These are phyloP conservation scores for Xylogone sp. DNA, from an alignment of 2,329 filamentous ascomycete species.

Conservation along the genomic window DNA sequence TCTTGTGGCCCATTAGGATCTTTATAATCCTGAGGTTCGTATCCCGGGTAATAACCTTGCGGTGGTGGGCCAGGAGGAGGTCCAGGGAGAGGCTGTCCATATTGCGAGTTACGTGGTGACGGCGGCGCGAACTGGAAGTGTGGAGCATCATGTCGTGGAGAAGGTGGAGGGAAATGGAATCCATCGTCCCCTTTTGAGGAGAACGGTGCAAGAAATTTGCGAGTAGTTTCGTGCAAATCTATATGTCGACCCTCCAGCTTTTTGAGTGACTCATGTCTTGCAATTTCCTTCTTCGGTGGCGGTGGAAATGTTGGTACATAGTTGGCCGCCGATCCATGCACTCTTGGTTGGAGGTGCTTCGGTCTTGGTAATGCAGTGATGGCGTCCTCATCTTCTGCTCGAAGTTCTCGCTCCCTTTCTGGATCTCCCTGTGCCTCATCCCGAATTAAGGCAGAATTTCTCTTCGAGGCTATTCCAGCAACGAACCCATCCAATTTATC, in stretches of 20 bases:
- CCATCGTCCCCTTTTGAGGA: constrained; percentile 10
- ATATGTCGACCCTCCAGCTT: constrained; percentile 43
- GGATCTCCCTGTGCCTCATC: constrained; percentile 76
- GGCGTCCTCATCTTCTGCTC: constrained; percentile 78
- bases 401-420: constrained; percentile 75
- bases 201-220: constrained; percentile 22
- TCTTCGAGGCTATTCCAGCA: constrained; percentile 79
- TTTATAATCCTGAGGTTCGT: constrained; percentile 9
- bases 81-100: constrained; percentile 23
- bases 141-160: constrained; percentile 43
- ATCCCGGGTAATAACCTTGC: constrained; percentile 15
- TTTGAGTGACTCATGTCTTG: constrained; percentile 44
- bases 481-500: constrained; percentile 87
- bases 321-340: constrained; percentile 18
- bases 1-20: constrained; percentile 10
- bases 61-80: constrained; percentile 18
- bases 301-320: constrained; percentile 23
- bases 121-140: constrained; percentile 58
- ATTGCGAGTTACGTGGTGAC: constrained; percentile 34
- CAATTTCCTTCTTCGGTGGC: constrained; percentile 21
- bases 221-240: constrained; percentile 39
- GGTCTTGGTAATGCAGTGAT: constrained; percentile 76
- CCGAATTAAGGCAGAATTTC: constrained; percentile 78
- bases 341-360: constrained; percentile 57
- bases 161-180: constrained; percentile 56